Evolutionary conservation across 2,329 filamentous ascomycete species (phyloP).

Genomic region (Fusarium coffeatum): DNA sequence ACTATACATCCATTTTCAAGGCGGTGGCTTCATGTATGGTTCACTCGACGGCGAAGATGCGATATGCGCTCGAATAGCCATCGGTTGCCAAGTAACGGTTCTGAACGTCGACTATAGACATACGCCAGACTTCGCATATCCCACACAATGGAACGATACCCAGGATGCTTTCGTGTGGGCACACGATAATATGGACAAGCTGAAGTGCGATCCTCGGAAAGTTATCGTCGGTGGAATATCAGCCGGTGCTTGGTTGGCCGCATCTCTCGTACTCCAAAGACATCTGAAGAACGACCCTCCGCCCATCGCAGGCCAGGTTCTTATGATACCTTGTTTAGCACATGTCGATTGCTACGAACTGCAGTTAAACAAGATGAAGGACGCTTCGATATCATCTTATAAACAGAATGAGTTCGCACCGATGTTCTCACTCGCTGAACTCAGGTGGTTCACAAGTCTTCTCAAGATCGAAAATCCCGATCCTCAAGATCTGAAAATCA

Average conservation of each 20-base stretch:
- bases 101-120: constrained; percentile 12
- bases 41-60: constrained; percentile 1
- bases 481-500: constrained; percentile 1
- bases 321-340: constrained; percentile 14
- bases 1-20: constrained; percentile 12
- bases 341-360: constrained; percentile 12
- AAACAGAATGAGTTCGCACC: neutral
- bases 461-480: neutral
- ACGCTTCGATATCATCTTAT: constrained; percentile 6
- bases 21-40: constrained; percentile 18
- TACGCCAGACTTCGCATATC: neutral
- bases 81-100: neutral
- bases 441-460: constrained; percentile 2
- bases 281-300: neutral
- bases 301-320: neutral
- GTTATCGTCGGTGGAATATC: constrained; percentile 9
- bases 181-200: neutral
- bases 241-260: constrained; percentile 9
- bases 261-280: neutral
- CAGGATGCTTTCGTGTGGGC: constrained; percentile 14
- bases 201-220: neutral
- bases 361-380: neutral
- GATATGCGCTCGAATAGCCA: constrained; percentile 11
- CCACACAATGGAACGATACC: constrained; percentile 13
- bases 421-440: constrained; percentile 3